These are phyloP conservation scores for Russula dissimulans DNA, from an alignment of 768 basidiomycete genomes.

Conservation along the genomic window DNA sequence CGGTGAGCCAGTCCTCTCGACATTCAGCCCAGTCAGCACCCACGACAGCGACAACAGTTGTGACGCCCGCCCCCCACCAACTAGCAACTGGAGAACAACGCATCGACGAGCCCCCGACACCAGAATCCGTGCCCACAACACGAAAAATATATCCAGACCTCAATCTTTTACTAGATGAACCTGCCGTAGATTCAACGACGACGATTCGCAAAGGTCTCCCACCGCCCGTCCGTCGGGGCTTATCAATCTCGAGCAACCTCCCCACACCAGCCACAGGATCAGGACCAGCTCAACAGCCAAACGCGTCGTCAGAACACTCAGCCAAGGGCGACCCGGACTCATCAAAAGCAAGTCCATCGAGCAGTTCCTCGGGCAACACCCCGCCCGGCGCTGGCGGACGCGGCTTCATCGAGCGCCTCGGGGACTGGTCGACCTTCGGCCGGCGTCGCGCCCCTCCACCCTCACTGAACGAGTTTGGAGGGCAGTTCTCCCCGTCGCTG, in stretches of 20 bases:
- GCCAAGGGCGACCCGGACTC: constrained; percentile 4
- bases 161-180: constrained; percentile 26
- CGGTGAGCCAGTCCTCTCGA: constrained; percentile 21
- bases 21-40: constrained; percentile 15
- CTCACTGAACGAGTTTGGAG: constrained; percentile 19
- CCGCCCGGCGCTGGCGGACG: not conserved
- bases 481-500: constrained; percentile 4
- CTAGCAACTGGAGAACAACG: not conserved
- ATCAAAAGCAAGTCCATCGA: constrained; percentile 1
- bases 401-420: constrained; percentile 15
- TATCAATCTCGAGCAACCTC: not conserved
- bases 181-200: constrained; percentile 1
- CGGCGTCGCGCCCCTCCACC: constrained; percentile 19
- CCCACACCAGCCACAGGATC: not conserved
- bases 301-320: not conserved
- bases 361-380: not conserved
- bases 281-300: not conserved
- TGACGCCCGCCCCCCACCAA: constrained; percentile 1
- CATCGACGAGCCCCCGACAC: not conserved
- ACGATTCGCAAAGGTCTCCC: constrained; percentile 2
- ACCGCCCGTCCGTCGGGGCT: constrained; percentile 11
- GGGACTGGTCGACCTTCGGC: constrained; percentile 32
- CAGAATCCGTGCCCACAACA: constrained; percentile 16
- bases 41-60: constrained; percentile 11
- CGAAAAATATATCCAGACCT: constrained; percentile 35